Evolutionary conservation across 2,329 filamentous ascomycete genomes (phyloP), one percentile per base, ranked within the genome.

Genomic region (Dothideomycetes sp.): DNA sequence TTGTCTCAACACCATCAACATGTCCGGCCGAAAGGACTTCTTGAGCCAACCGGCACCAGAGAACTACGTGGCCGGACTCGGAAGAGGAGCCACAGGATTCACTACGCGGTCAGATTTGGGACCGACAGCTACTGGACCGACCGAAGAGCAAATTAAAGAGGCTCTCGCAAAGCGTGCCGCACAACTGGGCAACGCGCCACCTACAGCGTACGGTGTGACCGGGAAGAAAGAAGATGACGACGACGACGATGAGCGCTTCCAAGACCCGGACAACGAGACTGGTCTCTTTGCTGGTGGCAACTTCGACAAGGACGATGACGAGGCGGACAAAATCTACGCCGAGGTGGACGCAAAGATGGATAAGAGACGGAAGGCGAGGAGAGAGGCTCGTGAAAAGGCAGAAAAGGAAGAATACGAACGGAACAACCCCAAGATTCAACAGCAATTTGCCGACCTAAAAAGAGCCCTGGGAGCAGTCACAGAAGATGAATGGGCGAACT

Each of bases 331-430:
- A 55, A 94, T 98, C 56, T 98, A 94, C 68, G 82, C 88, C 55
- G 83, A 86, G 58, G 84, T 98, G 49, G 91, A 98, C 56, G 91
- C 95, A 69, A 89, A 84, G 65, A 96, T 98, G 89, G 88, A 93
- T 51, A 84, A 76, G 64, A 76, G 91, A 51, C 73, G 91, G 48
- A 93, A 82, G 68, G 32, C 20, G 3, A 70, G 65, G 63, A 94
- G 91, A 77, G 91, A 98, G 82, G 82, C 81, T 59, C 86, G 91
- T 62, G 91, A 98, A 64, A 71, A 83, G 60, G 76, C 84, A 67
- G 89, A 98, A 70, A 78, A 74, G 61, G 86, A 94, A 59, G 88
- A 96, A 56, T 94, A 94, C 73, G 89, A 98, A 68, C 80, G 82
- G 52, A 89, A 94, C 61, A 96, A 98, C 60, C 91, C 91, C 11